Evolutionary conservation across 2,329 filamentous ascomycete species (phyloP), one percentile per base, ranked within the genome.

Genomic region (Microsporum ferrugineum): DNA sequence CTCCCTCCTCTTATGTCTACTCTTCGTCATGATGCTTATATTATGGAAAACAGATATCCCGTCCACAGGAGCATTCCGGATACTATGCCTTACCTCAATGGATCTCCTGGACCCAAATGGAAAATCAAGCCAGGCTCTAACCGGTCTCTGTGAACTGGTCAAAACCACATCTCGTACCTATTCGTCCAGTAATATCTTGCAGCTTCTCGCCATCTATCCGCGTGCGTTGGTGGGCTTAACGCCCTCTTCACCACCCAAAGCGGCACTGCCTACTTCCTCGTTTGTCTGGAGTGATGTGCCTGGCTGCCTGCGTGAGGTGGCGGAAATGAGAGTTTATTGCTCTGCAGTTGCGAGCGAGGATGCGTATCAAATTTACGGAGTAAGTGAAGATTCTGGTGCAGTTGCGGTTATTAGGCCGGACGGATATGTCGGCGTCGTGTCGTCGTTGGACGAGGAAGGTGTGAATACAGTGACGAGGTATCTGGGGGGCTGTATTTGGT

Each of bases 401-500:
- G 36, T 75, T 43, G 69, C 71, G n/a, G 68, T 75, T 10, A 65
- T 76, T 5, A 69, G 74, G 17, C 74, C 74, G 0, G 74, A 76
- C 66, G 73, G 73, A n/a, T 75, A 75, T 65, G 63, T 75, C 58
- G 72, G 73, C 17, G 60, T 56, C 4, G 55, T 63, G 53, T 68
- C 68, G 1, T 66, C 63, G 3, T 64, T 74, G 63, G 61, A 61
- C 10, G 71, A 72, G 41, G 27, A 47, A 17, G 57, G 33, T 5
- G 36, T 70, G 2, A 38, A 62, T 12, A 63, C 63, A n/a, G 65
- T 72, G 5, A 63, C 70, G 34, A 47, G 36, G 1, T 74, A 70
- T 62, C 59, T 74, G 55, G 60, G 45, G 39, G 31, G 59, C 10
- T 63, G 39, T 62, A 53, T 63, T 7, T 49, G 47, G 45, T 57